Evolutionary conservation across 2,329 filamentous ascomycete species (phyloP).

Genomic region (Emydomyces testavorans): DNA sequence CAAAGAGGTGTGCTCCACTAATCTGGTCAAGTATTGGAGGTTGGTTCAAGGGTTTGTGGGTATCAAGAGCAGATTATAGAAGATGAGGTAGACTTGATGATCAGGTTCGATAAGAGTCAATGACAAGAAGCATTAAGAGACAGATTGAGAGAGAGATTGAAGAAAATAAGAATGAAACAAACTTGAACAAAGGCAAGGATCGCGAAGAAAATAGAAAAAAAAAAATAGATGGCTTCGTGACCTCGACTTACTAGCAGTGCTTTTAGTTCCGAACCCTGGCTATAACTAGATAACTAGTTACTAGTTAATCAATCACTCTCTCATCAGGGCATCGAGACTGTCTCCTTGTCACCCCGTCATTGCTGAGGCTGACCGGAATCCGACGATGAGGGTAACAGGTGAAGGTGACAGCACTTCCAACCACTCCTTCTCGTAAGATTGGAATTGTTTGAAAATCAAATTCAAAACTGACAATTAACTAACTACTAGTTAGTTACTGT

Average conservation of each 20-base stretch:
- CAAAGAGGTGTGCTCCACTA: background rate
- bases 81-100: background rate
- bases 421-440: too few relatives aligned
- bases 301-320: too few relatives aligned
- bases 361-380: background rate
- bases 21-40: background rate
- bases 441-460: too few relatives aligned
- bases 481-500: too few relatives aligned
- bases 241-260: too few relatives aligned
- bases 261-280: too few relatives aligned
- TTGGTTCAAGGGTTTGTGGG: background rate
- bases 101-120: background rate
- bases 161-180: background rate
- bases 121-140: background rate
- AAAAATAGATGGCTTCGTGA: too few relatives aligned
- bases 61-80: background rate
- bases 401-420: background rate
- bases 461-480: too few relatives aligned
- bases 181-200: background rate
- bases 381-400: background rate
- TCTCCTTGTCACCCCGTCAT: background rate
- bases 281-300: too few relatives aligned
- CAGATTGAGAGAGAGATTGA: background rate
- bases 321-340: too few relatives aligned
- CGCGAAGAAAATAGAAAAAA: too few relatives aligned